Percentiles rank a stretch among this genome's conserved stretches.
phyloP scores from a whole-genome alignment of 202 grass and related monocot genomes.

The Panicum hallii region DNA sequence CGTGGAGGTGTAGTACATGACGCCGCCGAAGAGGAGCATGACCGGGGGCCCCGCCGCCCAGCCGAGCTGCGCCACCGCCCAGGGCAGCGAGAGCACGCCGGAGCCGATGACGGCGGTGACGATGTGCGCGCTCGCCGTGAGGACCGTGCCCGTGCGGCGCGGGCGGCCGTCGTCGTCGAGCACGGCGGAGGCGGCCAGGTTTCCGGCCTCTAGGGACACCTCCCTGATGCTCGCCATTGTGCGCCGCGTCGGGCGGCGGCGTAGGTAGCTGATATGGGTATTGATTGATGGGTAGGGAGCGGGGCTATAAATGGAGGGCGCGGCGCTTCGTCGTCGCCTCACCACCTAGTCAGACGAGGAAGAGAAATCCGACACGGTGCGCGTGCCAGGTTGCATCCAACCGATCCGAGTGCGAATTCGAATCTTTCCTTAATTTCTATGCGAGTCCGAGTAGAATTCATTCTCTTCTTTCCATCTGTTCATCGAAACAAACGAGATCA shows the following conservation, averaged over 20 bases:
- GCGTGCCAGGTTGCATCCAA: no score
- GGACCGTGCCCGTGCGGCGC: slow-evolving; percentile 43
- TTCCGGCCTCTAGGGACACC: not conserved
- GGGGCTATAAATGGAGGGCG: not conserved
- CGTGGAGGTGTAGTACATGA: slow-evolving; percentile 67
- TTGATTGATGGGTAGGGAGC: not conserved
- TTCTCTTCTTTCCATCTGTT: no score
- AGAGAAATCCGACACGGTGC: no score
- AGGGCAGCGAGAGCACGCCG: slow-evolving; percentile 65
- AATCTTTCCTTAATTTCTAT: no score
- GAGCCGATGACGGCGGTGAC: slow-evolving; percentile 68
- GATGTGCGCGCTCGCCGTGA: slow-evolving; percentile 68
- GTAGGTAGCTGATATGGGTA: not conserved
- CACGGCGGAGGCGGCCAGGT: not conserved
- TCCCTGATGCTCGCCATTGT: not conserved
- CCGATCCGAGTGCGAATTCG: no score
- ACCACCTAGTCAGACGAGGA: no score
- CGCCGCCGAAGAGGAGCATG: slow-evolving; percentile 66
- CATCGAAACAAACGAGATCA: no score
- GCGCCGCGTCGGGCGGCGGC: not conserved
- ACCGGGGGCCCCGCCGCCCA: slow-evolving; percentile 64
- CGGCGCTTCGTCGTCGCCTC: no score
- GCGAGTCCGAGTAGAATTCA: no score
- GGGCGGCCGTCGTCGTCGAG: slow-evolving; percentile 49
- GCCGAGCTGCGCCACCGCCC: slow-evolving; percentile 68